Conservation (phyloP, 129 eudicot genomes). For the Helianthus tuberosus region DNA sequence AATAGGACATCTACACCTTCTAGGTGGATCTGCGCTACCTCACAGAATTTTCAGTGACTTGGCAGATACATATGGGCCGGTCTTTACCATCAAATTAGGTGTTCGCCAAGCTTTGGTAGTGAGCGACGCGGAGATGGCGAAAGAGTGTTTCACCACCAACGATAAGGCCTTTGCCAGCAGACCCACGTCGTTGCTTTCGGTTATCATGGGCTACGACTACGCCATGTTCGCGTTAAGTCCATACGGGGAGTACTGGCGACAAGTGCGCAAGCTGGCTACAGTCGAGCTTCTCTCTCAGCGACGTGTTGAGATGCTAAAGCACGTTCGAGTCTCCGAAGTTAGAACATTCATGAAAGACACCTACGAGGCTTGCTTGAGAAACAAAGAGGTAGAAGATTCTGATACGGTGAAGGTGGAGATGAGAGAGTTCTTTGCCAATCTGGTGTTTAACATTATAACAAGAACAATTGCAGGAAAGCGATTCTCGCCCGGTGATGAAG, state of each 20-base stretch:
- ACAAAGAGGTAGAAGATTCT: not conserved
- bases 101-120: too few species aligned
- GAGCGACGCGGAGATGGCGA: too few species aligned
- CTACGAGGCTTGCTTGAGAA: not conserved
- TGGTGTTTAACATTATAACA: not conserved
- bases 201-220: slow-evolving; percentile 13
- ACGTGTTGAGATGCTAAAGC: not conserved
- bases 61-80: not conserved
- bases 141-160: too few species aligned
- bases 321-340: slow-evolving; percentile 8
- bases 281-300: slow-evolving; percentile 6
- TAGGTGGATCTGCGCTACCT: not conserved
- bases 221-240: slow-evolving; percentile 14
- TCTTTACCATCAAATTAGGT: too few species aligned
- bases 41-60: not conserved
- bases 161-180: too few species aligned
- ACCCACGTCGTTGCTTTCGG: too few species aligned
- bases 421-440: slow-evolving; percentile 4
- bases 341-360: not conserved
- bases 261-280: not conserved
- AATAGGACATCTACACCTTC: slow-evolving; percentile 10
- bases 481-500: slow-evolving; percentile 4
- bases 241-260: not conserved
- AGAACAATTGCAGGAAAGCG: not conserved
- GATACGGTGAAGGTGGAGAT: slow-evolving; percentile 6